These are phyloP conservation scores for Fusarium floridanum DNA, from an alignment of 2,329 filamentous ascomycete genomes.

Conservation along the genomic window DNA sequence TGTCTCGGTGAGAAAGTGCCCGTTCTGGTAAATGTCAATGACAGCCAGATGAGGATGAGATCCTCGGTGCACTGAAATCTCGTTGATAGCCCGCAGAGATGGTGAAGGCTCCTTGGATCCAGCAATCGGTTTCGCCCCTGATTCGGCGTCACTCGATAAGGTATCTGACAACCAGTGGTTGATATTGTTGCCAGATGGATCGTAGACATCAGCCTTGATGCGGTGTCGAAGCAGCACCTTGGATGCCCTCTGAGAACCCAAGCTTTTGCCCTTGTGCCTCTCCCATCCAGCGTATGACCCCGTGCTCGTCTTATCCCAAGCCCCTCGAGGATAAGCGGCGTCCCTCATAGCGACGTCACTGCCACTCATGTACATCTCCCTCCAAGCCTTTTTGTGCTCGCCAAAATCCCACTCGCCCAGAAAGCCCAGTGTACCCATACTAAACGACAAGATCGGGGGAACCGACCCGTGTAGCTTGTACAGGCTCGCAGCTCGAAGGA, in stretches of 20 bases:
- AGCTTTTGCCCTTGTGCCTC: conserved; percentile 80
- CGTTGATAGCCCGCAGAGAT: conserved; percentile 84
- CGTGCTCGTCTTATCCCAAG: conserved; percentile 38
- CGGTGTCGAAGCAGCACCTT: conserved; percentile 89
- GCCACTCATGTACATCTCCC: conserved; percentile 89
- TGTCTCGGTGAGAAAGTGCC: conserved; percentile 90
- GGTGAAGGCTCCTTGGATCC: conserved; percentile 54
- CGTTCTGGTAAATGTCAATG: conserved; percentile 91
- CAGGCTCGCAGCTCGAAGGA: conserved; percentile 60
- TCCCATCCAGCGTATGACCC: conserved; percentile 70
- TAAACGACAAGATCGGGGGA: conserved; percentile 92
- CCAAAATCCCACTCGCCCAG: conserved; percentile 96
- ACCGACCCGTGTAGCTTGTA: conserved; percentile 84
- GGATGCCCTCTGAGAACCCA: conserved; percentile 80
- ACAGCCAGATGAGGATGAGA: conserved; percentile 90
- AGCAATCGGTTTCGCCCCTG: conserved; percentile 51
- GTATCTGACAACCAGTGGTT: conserved; percentile 62
- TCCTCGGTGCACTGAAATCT: conserved; percentile 93
- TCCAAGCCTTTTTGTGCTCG: conserved; percentile 92
- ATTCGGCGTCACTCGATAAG: conserved; percentile 60
- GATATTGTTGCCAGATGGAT: conserved; percentile 73
- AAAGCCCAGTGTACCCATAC: conserved; percentile 96
- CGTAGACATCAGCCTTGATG: conserved; percentile 87
- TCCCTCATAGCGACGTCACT: conserved; percentile 65
- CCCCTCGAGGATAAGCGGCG: conserved; percentile 52